Evolutionary conservation across 805 yeast genomes (phyloP).

Genomic region (Kuraishia hungarica): DNA sequence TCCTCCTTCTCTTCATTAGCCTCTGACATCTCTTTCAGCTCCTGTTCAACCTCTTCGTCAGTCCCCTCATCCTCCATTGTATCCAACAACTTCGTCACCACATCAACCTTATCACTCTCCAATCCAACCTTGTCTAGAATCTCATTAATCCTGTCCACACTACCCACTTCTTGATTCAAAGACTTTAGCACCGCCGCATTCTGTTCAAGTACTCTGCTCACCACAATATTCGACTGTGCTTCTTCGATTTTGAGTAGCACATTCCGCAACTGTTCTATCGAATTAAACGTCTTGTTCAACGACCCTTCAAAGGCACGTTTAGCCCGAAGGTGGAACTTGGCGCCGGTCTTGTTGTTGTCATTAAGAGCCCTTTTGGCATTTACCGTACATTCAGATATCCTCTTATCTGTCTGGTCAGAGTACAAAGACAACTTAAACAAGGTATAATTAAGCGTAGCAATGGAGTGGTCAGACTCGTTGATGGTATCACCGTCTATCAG

Average conservation of each 20-base stretch:
- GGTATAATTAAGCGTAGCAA: not conserved
- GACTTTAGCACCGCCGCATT: conserved; percentile 15
- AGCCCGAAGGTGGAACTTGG: not conserved
- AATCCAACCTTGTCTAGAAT: not conserved
- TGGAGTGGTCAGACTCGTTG: not conserved
- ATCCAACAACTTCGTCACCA: not conserved
- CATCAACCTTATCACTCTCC: not conserved
- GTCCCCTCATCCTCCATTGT: not conserved
- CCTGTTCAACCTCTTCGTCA: not conserved
- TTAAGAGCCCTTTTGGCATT: not conserved
- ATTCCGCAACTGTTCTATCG: conserved; percentile 12
- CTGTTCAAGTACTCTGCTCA: conserved; percentile 13
- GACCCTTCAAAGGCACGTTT: not conserved
- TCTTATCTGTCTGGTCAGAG: not conserved
- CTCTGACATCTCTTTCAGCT: not conserved
- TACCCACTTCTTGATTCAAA: conserved; percentile 14
- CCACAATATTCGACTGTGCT: conserved; percentile 13
- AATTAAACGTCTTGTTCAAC: conserved; percentile 1
- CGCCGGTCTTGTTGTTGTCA: not conserved
- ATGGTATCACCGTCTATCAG: not conserved
- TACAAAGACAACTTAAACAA: not conserved
- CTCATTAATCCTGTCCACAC: not conserved
- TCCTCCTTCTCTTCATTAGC: not conserved
- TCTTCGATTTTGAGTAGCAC: conserved; percentile 18
- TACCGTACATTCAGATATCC: not conserved